Percentiles rank a stretch among this genome's conserved stretches.
These are phyloP conservation scores for Metrosideros polymorpha DNA, from an alignment of 441 rosid species.

Conservation along the genomic window DNA sequence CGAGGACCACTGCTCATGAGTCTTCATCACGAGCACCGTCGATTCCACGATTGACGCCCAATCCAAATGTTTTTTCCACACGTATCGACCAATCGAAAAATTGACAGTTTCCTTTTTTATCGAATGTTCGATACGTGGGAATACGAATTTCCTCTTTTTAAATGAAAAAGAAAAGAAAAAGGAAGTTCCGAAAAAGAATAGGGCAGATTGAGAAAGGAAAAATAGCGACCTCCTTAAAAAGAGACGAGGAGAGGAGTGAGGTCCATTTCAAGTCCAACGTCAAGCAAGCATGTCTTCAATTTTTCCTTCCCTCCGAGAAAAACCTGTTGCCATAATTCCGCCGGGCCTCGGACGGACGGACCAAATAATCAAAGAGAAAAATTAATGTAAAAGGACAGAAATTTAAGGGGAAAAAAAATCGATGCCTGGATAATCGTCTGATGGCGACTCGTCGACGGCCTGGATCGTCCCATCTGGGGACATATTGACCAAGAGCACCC, in stretches of 20 bases:
- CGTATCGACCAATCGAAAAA: not conserved
- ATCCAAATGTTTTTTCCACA: not conserved
- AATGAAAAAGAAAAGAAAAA: not conserved
- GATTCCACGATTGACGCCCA: not conserved
- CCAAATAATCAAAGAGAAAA: not conserved
- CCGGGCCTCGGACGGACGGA: not conserved
- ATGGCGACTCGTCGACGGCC: not conserved
- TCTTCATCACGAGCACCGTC: not conserved
- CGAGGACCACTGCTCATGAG: not conserved
- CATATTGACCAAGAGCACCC: not conserved
- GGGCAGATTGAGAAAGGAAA: not conserved
- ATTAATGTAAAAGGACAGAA: accelerated
- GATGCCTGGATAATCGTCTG: not conserved
- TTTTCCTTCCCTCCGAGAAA: not conserved
- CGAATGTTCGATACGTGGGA: not conserved
- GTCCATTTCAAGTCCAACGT: not conserved
- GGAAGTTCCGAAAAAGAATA: not conserved
- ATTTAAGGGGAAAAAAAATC: not conserved
- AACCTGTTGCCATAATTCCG: not conserved
- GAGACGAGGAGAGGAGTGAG: not conserved
- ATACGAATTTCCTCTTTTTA: not conserved
- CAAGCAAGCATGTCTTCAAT: not conserved
- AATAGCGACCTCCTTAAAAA: not conserved
- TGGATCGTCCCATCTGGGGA: constrained; percentile 4
- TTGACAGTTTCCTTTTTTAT: not conserved